Evolutionary conservation across 2,329 filamentous ascomycete genomes (phyloP).

Genomic region (Salinomyces thailandicus): DNA sequence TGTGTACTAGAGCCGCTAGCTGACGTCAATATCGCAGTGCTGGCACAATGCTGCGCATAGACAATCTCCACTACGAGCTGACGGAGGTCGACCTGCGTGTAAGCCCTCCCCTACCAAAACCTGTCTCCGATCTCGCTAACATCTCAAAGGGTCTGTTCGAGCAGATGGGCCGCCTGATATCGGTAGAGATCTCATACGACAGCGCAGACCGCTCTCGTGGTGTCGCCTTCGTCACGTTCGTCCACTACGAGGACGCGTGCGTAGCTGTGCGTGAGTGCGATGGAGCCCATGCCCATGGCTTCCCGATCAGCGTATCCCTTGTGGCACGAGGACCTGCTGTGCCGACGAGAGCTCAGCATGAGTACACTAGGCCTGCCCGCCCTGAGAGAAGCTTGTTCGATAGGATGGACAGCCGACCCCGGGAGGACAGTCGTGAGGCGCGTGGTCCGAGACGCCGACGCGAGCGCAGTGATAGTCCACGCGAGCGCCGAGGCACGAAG

Average conservation of each 20-base stretch:
- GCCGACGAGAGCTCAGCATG: slow-evolving; percentile 28
- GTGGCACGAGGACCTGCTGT: slow-evolving; percentile 43
- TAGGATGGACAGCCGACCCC: slow-evolving; percentile 40
- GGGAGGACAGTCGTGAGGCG: slow-evolving; percentile 20
- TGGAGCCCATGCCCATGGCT: slow-evolving; percentile 78
- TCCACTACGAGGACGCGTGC: slow-evolving; percentile 57
- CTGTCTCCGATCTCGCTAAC: slow-evolving; percentile 4
- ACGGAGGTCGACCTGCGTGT: slow-evolving; percentile 76
- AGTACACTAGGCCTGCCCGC: slow-evolving; percentile 32
- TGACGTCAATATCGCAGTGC: slow-evolving; percentile 6
- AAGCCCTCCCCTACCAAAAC: slow-evolving; percentile 16
- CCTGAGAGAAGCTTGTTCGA: slow-evolving; percentile 52
- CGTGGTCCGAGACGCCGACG: slow-evolving; percentile 11
- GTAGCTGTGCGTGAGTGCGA: slow-evolving; percentile 71
- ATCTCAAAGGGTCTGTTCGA: slow-evolving; percentile 60
- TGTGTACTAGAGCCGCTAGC: too few species aligned
- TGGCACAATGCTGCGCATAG: slow-evolving; percentile 59
- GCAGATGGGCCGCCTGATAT: slow-evolving; percentile 61
- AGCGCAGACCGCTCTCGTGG: slow-evolving; percentile 81
- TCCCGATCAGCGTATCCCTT: slow-evolving; percentile 63
- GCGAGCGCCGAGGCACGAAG: slow-evolving; percentile 46
- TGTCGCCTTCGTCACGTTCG: slow-evolving; percentile 73
- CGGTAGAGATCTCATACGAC: slow-evolving; percentile 68
- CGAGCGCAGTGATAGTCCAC: slow-evolving; percentile 33
- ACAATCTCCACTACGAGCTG: slow-evolving; percentile 88